These are phyloP conservation scores for Paracorniculantispora psalliotae DNA, from an alignment of 2,329 filamentous ascomycete species.

Conservation along the genomic window DNA sequence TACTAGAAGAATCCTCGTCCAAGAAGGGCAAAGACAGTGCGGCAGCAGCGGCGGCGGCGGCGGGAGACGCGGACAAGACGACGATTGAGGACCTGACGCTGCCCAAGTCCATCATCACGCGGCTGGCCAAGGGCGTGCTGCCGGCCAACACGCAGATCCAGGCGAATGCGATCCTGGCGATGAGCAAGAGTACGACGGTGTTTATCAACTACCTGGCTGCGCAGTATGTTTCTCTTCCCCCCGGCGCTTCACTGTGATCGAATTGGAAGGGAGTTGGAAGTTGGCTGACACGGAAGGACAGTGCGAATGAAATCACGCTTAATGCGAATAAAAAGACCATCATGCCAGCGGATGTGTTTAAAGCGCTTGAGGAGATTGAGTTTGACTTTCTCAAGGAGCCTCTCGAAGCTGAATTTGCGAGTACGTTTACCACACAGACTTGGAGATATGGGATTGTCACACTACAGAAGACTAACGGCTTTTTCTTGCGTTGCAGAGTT, in stretches of 20 bases:
- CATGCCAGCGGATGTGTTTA: conserved; percentile 68
- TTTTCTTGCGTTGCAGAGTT: conserved; percentile 48
- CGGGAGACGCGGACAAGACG: neutral
- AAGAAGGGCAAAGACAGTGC: conserved; percentile 31
- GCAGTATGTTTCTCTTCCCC: conserved; percentile 50
- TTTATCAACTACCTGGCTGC: conserved; percentile 77
- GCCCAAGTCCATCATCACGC: conserved; percentile 75
- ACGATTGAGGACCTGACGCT: conserved; percentile 61
- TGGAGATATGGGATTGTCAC: neutral
- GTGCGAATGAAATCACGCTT: conserved; percentile 67
- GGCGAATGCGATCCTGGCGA: conserved; percentile 71
- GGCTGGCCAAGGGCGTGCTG: conserved; percentile 73
- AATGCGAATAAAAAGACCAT: conserved; percentile 72
- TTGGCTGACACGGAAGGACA: conserved; percentile 26
- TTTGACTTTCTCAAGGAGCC: conserved; percentile 65
- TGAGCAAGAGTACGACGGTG: conserved; percentile 77
- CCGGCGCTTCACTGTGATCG: neutral
- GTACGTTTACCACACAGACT: conserved; percentile 39
- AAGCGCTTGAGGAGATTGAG: conserved; percentile 71
- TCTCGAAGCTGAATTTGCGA: conserved; percentile 71
- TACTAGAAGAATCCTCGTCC: conserved; percentile 18
- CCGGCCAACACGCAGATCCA: conserved; percentile 80
- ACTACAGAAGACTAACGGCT: neutral
- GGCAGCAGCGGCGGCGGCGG: neutral
- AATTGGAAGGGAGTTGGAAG: neutral